Evolutionary conservation across 2,329 filamentous ascomycete genomes (phyloP).

Genomic region (Colletotrichum spaethianum): DNA sequence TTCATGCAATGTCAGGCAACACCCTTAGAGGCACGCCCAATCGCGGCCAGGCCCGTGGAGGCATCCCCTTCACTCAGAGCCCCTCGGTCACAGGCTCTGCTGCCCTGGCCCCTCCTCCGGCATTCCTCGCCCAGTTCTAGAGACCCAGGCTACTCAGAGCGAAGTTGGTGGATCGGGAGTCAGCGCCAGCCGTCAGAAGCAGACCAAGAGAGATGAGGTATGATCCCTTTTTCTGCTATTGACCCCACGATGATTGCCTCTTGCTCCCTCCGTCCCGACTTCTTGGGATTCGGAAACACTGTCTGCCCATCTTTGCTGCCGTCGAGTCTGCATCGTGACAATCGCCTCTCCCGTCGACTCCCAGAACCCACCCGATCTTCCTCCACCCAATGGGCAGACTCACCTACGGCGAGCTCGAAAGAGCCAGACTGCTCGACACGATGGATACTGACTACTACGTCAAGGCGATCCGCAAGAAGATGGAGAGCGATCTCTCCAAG

Average conservation of each 20-base stretch:
- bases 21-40: conserved; percentile 81
- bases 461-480: conserved; percentile 95
- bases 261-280: neutral
- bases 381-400: conserved; percentile 28
- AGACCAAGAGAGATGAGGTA: conserved; percentile 99
- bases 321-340: conserved; percentile 2
- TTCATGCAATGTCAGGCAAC: conserved; percentile 67
- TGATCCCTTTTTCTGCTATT: conserved; percentile 46
- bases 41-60: conserved; percentile 71
- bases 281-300: neutral
- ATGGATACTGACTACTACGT: conserved; percentile 51
- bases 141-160: conserved; percentile 68
- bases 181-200: conserved; percentile 95
- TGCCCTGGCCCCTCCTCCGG: conserved; percentile 62
- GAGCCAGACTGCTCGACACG: conserved; percentile 34
- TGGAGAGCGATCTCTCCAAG: conserved; percentile 98
- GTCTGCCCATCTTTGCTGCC: neutral
- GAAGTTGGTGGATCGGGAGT: conserved; percentile 78
- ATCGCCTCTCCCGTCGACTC: neutral
- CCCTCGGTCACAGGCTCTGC: conserved; percentile 50
- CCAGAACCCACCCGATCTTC: neutral
- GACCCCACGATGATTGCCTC: conserved; percentile 21
- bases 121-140: conserved; percentile 81
- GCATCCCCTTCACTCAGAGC: conserved; percentile 73
- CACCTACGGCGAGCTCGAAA: conserved; percentile 41